These are phyloP conservation scores for Triangularia verruculosa DNA, from an alignment of 2,329 filamentous ascomycete genomes.

Conservation along the genomic window DNA sequence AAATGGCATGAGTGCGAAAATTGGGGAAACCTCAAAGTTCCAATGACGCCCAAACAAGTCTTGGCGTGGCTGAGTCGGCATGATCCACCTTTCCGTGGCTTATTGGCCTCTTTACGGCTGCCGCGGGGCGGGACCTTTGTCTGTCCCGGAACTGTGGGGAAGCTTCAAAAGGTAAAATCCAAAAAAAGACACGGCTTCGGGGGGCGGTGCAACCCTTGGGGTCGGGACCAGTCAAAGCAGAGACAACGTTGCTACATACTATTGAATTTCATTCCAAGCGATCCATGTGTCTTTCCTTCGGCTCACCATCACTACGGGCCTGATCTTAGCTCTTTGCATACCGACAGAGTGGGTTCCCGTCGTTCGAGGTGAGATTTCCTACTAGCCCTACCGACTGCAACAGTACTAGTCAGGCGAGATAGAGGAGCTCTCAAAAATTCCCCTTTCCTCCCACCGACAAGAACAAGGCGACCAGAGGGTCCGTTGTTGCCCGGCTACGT, in stretches of 20 bases:
- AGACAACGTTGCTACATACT: background rate
- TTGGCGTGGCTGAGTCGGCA: conserved; percentile 26
- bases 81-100: conserved; percentile 15
- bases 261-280: background rate
- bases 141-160: conserved; percentile 23
- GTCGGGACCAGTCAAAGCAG: conserved; percentile 18
- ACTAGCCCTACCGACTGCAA: background rate
- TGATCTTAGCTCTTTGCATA: background rate
- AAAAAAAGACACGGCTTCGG: conserved; percentile 29
- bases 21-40: conserved; percentile 16
- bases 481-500: background rate
- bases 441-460: background rate
- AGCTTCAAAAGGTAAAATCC: conserved; percentile 28
- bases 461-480: background rate
- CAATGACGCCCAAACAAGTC: conserved; percentile 14
- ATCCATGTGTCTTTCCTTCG: background rate
- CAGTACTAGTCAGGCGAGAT: background rate
- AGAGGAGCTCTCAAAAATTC: background rate
- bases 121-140: conserved; percentile 9
- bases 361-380: background rate
- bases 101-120: conserved; percentile 25
- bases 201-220: conserved; percentile 29
- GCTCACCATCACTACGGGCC: background rate
- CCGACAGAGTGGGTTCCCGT: background rate
- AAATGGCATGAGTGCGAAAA: background rate